These are phyloP conservation scores for Tolypocladium ovalisporum DNA, from an alignment of 2,329 filamentous ascomycete species.

Conservation along the genomic window DNA sequence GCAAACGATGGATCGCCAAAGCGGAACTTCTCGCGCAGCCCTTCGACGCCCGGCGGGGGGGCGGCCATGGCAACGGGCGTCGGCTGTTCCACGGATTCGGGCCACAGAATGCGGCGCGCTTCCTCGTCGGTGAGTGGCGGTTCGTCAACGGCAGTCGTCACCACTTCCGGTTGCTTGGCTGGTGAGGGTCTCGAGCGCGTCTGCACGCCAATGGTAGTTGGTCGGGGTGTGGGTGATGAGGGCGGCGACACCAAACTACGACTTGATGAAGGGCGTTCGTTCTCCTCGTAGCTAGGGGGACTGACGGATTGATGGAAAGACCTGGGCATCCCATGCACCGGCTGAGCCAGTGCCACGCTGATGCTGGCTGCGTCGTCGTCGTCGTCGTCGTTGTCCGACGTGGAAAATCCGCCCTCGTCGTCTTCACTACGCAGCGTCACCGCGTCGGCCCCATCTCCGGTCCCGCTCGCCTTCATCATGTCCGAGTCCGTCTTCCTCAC, in stretches of 20 bases:
- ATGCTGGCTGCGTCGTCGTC: slow-evolving; percentile 4
- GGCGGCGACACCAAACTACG: background rate
- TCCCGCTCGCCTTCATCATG: slow-evolving; percentile 14
- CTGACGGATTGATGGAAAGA: background rate
- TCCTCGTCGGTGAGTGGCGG: slow-evolving; percentile 28
- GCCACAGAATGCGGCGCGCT: slow-evolving; percentile 27
- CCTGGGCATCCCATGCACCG: background rate
- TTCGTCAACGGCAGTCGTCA: slow-evolving; percentile 14
- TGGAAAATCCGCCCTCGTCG: slow-evolving; percentile 11
- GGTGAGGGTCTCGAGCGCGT: slow-evolving; percentile 1
- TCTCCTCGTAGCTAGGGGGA: background rate
- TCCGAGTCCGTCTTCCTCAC: slow-evolving; percentile 19
- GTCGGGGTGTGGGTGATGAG: slow-evolving; percentile 8
- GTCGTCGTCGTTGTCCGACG: slow-evolving; percentile 4
- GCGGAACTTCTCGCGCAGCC: slow-evolving; percentile 28
- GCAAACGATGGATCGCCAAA: slow-evolving; percentile 21
- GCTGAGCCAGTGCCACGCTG: slow-evolving; percentile 6
- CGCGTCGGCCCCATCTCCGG: slow-evolving; percentile 15
- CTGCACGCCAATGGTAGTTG: slow-evolving; percentile 3
- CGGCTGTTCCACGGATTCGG: slow-evolving; percentile 13
- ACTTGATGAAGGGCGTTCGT: background rate
- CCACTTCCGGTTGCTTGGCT: slow-evolving; percentile 3
- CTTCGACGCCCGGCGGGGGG: slow-evolving; percentile 10
- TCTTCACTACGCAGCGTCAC: slow-evolving; percentile 18
- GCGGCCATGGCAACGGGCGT: background rate